Base-by-base conservation (phyloP, 2,329 filamentous ascomycete species). In the Lachnellula arida region DNA sequence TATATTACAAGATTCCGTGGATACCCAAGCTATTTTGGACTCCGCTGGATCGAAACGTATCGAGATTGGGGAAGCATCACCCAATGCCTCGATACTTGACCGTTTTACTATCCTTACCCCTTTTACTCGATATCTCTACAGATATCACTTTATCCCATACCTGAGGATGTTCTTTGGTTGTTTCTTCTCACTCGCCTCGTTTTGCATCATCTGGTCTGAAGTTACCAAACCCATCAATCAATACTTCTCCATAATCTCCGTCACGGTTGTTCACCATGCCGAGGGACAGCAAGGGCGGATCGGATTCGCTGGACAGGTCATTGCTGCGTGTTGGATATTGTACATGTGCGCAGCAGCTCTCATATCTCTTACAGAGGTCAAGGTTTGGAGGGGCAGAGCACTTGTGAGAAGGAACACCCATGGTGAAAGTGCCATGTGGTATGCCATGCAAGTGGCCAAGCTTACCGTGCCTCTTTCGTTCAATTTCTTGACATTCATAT, bases 311-410 rank as follows among this genome's bases (percentile, higher is more conserved):
- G 91, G 91, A 4, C 94, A 99, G 70, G 71, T 91, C 46, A 87
- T 93, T 49, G 89, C 93, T 0, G 86, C 91, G 2, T 76, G 84
- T 14, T 99, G 94, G 94, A 86, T 99, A 58, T 79, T 92, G 55
- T 99, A 99, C 76, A 99, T 99, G 94, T 96, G 89, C 71, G 80
- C 88, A 14, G 91, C 91, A 47, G 91, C 94, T 5, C 81, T 97
- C 50, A 88, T 85, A 55, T 92, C 91, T 7, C 86, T 99, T 67
- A 91, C 87, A 14, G 91, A 96, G 69, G 90, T 96, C 65, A 95
- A 94, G 68, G 91, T 97, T n/a, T 99, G 94, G 94, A 89, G 94
- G 55, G 94, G 95, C 49, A 85, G 94, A 35, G 93, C 94, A 0
- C 78, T 99, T 5, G 93, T 97, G 47, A 85, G 84, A 57, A 86